Conservation (phyloP, 2,329 filamentous ascomycete genomes). For the Lasiodiplodia gonubiensis region DNA sequence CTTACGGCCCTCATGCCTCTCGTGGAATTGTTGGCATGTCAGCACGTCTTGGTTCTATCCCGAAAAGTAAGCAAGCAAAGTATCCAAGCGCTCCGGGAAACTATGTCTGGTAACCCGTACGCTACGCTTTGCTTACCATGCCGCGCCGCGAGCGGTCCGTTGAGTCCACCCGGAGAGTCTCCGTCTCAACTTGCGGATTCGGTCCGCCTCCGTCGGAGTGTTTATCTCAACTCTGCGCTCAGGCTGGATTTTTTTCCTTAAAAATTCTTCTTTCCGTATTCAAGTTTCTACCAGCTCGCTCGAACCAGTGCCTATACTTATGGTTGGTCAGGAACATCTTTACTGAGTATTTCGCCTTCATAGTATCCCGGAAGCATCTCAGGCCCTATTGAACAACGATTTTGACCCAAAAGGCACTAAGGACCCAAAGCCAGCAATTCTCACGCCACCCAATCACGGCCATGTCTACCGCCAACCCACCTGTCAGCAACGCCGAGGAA, state of each 20-base stretch:
- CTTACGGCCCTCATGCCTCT: not conserved
- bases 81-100: not conserved
- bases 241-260: not conserved
- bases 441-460: not conserved
- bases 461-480: conserved; percentile 13
- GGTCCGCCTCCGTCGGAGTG: conserved; percentile 1
- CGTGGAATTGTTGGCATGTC: not conserved
- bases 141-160: not conserved
- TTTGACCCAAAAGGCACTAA: not conserved
- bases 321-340: not conserved
- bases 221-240: not conserved
- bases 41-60: not conserved
- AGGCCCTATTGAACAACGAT: not conserved
- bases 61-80: not conserved
- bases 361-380: not conserved
- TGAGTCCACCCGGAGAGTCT: not conserved
- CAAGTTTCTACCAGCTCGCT: not conserved
- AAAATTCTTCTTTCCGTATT: not conserved
- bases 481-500: not conserved
- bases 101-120: not conserved
- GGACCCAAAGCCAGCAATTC: not conserved
- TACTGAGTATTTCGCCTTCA: not conserved
- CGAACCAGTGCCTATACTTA: not conserved
- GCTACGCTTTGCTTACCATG: not conserved
- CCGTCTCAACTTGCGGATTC: not conserved